phyloP scores from a whole-genome alignment of 305 asterid genomes.

The Plantago coronopus region DNA sequence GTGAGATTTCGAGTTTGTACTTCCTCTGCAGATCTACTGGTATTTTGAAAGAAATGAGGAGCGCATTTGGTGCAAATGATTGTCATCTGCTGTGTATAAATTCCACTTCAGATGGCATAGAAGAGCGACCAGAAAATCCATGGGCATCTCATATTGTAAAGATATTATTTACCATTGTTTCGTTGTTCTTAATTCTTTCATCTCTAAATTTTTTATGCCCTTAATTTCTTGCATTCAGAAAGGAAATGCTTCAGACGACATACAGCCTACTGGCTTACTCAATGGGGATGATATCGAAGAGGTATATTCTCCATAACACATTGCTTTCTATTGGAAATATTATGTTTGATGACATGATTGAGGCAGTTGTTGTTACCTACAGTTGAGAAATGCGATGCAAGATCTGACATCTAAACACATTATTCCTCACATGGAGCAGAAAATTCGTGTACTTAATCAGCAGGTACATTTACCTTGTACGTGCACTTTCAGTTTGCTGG shows the following conservation, averaged over 20 bases:
- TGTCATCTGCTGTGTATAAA: slow-evolving; percentile 80
- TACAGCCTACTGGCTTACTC: slow-evolving; percentile 66
- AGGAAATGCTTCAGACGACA: slow-evolving; percentile 36
- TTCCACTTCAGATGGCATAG: slow-evolving; percentile 59
- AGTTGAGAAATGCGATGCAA: slow-evolving; percentile 75
- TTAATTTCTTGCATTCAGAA: slow-evolving; percentile 40
- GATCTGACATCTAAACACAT: slow-evolving; percentile 82
- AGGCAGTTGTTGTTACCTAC: slow-evolving; percentile 26
- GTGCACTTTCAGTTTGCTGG: slow-evolving; percentile 20
- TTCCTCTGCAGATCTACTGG: slow-evolving; percentile 60
- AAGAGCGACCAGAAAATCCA: slow-evolving; percentile 55
- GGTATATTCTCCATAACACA: slow-evolving; percentile 44
- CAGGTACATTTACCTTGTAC: slow-evolving; percentile 52
- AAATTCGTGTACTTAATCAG: slow-evolving; percentile 83
- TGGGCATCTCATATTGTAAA: slow-evolving; percentile 72
- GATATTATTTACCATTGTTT: slow-evolving; percentile 23
- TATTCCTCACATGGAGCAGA: slow-evolving; percentile 95
- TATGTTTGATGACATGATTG: slow-evolving; percentile 24
- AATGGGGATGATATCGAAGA: slow-evolving; percentile 73
- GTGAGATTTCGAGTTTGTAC: slow-evolving; percentile 16
- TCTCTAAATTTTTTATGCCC: not conserved
- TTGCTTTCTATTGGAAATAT: slow-evolving; percentile 22
- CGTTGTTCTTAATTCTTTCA: slow-evolving; percentile 17
- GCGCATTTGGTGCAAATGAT: slow-evolving; percentile 76
- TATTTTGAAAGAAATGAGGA: slow-evolving; percentile 75